These are phyloP conservation scores for Aspergillus amoenus DNA, from an alignment of 2,329 filamentous ascomycete species.

Conservation along the genomic window DNA sequence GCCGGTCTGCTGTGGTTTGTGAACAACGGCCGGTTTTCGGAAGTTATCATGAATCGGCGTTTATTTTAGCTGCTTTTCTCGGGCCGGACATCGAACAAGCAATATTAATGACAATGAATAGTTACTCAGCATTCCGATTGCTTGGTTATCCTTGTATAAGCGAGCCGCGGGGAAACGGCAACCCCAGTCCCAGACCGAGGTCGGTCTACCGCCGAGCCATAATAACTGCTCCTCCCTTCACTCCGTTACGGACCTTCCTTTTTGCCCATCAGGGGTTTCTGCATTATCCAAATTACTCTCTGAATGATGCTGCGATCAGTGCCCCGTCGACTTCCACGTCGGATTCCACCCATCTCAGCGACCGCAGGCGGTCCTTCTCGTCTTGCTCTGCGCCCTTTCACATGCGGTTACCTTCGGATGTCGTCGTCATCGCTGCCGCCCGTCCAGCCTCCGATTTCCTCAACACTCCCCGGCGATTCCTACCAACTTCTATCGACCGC, in stretches of 20 bases:
- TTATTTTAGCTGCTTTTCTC: neutral
- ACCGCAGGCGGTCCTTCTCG: slow-evolving; percentile 24
- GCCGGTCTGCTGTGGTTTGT: too few species aligned
- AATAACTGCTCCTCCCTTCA: neutral
- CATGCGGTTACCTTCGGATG: slow-evolving; percentile 51
- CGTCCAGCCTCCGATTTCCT: slow-evolving; percentile 62
- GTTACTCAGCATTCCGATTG: neutral
- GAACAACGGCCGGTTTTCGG: neutral
- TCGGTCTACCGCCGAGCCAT: slow-evolving; percentile 8
- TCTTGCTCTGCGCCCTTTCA: slow-evolving; percentile 33
- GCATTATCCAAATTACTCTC: neutral
- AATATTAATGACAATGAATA: neutral
- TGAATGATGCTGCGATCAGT: slow-evolving; percentile 37
- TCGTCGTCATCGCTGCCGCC: slow-evolving; percentile 50
- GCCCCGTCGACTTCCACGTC: slow-evolving; percentile 38
- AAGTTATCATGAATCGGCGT: neutral
- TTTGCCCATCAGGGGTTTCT: neutral
- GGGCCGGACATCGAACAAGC: neutral
- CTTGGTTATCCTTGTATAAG: neutral
- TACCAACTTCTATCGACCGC: slow-evolving; percentile 82
- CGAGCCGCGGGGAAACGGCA: slow-evolving; percentile 17
- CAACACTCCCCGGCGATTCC: slow-evolving; percentile 66
- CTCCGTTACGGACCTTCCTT: neutral
- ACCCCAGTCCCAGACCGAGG: slow-evolving; percentile 13
- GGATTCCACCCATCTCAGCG: slow-evolving; percentile 21